phyloP scores from a whole-genome alignment of 192 early-diverging fungal genomes.

The Coemansia sp. region DNA sequence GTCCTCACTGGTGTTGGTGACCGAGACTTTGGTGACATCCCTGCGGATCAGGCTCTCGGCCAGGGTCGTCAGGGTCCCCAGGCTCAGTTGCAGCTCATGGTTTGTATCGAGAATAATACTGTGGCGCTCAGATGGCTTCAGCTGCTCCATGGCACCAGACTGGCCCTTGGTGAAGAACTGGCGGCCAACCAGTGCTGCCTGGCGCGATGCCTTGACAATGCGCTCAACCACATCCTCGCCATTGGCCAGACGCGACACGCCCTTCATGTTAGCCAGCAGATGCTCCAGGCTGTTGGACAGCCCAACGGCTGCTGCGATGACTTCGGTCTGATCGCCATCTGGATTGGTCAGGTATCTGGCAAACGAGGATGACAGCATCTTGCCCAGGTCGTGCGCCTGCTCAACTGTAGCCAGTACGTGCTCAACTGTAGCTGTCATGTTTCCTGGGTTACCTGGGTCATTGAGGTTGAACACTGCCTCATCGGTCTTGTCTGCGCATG shows the following conservation, averaged over 20 bases:
- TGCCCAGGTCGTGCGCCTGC: constrained; percentile 67
- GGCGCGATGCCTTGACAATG: constrained; percentile 66
- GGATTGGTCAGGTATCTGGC: constrained; percentile 48
- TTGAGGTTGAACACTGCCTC: constrained; percentile 88
- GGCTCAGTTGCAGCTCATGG: constrained; percentile 70
- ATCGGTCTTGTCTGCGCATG: constrained; percentile 84
- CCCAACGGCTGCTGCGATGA: constrained; percentile 75
- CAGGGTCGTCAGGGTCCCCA: constrained; percentile 70
- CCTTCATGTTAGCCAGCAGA: constrained; percentile 87
- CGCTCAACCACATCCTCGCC: constrained; percentile 81
- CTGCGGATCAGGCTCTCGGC: constrained; percentile 75
- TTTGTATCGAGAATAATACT: constrained; percentile 75
- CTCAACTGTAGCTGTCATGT: constrained; percentile 85
- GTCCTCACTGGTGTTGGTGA: constrained; percentile 63
- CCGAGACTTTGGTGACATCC: constrained; percentile 51
- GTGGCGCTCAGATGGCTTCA: constrained; percentile 64
- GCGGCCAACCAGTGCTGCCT: constrained; percentile 64
- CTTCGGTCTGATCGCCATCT: constrained; percentile 81
- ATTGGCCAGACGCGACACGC: constrained; percentile 75
- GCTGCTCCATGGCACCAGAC: constrained; percentile 66
- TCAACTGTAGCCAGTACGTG: constrained; percentile 91
- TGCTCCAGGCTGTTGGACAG: constrained; percentile 82
- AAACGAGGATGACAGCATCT: constrained; percentile 63
- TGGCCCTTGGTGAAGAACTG: constrained; percentile 88
- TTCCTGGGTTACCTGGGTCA: constrained; percentile 76